Conservation (phyloP, 208 protist genomes). For the Trypanosoma rangeli region DNA sequence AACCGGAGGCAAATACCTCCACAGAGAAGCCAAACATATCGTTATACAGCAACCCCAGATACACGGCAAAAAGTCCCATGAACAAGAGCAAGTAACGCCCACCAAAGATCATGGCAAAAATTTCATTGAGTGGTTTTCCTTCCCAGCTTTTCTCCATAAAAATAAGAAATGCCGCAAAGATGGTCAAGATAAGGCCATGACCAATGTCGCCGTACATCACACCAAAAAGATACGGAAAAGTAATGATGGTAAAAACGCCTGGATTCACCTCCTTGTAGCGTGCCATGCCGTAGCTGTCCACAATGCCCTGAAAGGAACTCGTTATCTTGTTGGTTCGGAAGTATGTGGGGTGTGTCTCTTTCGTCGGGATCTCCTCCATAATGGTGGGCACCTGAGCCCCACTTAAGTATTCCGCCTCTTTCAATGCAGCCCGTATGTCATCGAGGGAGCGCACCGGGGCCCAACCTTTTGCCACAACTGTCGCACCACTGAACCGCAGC, state of each 20-base stretch:
- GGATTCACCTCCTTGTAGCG: slow-evolving; percentile 93
- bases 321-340: slow-evolving; percentile 98
- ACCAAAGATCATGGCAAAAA: slow-evolving; percentile 86
- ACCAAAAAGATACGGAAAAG: slow-evolving; percentile 99
- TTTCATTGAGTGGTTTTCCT: slow-evolving; percentile 87
- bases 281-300: slow-evolving; percentile 98
- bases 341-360: slow-evolving; percentile 96
- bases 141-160: slow-evolving; percentile 88
- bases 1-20: slow-evolving; percentile 84
- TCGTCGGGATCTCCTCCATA: slow-evolving; percentile 87
- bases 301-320: slow-evolving; percentile 95
- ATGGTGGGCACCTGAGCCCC: slow-evolving; percentile 92
- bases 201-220: slow-evolving; percentile 99
- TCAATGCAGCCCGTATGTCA: slow-evolving; percentile 73
- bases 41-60: slow-evolving; percentile 97
- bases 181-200: slow-evolving; percentile 95
- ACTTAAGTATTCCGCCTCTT: slow-evolving; percentile 70
- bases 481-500: slow-evolving; percentile 92
- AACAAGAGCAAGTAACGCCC: slow-evolving; percentile 96
- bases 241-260: slow-evolving; percentile 96
- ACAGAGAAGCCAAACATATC: slow-evolving; percentile 89
- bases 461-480: slow-evolving; percentile 94
- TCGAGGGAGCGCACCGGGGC: slow-evolving; percentile 76
- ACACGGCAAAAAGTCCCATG: slow-evolving; percentile 96
- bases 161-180: slow-evolving; percentile 82